Base-by-base conservation (phyloP, 495 filamentous ascomycete genomes). In the Penicillium tannophilum region DNA sequence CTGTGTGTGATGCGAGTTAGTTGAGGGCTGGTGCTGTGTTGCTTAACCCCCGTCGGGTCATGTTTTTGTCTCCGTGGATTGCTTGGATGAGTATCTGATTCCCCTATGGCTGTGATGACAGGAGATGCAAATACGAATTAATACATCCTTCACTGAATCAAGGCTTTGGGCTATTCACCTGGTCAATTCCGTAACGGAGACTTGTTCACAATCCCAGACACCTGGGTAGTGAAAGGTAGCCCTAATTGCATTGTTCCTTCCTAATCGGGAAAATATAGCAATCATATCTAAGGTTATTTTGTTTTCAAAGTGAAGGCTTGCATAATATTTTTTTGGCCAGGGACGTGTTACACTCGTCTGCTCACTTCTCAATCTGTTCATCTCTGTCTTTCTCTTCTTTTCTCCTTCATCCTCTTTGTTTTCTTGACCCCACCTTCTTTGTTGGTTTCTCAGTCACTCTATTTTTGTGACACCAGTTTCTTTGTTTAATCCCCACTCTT, bases 121-220 rank as follows among this genome's bases (percentile, higher is more conserved):
- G 60, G 63, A 66, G 55, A 63, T 67, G 62, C 67, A 65, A 67
- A 59, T 63, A 63, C 59, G 64, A 65, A 62, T 51, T 69, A 62
- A 65, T 67, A 44, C 39, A 52, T 61, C 55, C 56, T 52, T 50
- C 52, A 42, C 31, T 33, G 47, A 33, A 50, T 33, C 47, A 50
- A 50, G 19, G 16, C 14, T 1, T 33, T 48, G 20, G 2, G 23
- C 20, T 48, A 6, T 26, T 10, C 6, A 17, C 42, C 17, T 44
- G 10, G 4, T 19, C 16, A 9, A 5, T 20, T 17, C 19, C 5
- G 42, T 44, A 44, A 8, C 6, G 12, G 33, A 36, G 6, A 14
- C 33, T 23, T 23, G 20, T 23, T 23, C 20, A 23, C 20, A 23
- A 23, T 23, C 20, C 20, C 20, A 23, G 20, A 23, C 20, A 23